Base-by-base conservation (phyloP, 768 basidiomycete species). In the Pleurotus pulmonarius region DNA sequence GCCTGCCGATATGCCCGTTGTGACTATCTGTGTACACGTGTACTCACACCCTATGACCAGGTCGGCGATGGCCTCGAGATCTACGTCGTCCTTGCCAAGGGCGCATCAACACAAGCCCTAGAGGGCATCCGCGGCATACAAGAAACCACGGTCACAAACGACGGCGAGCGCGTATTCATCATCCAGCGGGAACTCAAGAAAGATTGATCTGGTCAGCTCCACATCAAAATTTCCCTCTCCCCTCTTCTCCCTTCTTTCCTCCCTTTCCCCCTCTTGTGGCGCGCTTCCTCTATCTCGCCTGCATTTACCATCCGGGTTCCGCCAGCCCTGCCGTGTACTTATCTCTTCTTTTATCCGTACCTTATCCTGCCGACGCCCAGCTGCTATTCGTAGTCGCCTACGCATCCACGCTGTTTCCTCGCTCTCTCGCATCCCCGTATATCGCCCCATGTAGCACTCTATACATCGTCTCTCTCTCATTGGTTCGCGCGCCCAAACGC, bases 31-130 rank as follows among this genome's bases (percentile, higher is more conserved):
- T 34, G 29, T 9, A 34, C 29, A 34, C 29, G 9, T 34, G 29
- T 1, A 34, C 29, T 34, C 9, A 34, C 29, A 29, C 29, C 3
- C 29, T 56, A 47, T 39, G 20, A 37, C 41, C 41, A 92, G 90
- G 95, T 99, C 60, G 96, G 96, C 44, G 96, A 98, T 69, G 93
- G 92, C 3, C 81, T 98, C 37, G 94, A 98, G 68, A 90, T 96
- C 60, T 96, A 88, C 65, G 80, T 98, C 56, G 87, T 92, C 45
- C 78, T 95, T 44, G 83, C 90, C 34, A 83, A 80, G 65, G 88
- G 80, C 41, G 83, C 85, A 26, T 75, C 77, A 29, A 63, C 83
- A 53, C 82, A 86, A 59, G 84, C 80, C 2, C 67, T 90, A 55
- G 82, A 82, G 61, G 74, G 68, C 44, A 59, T 86, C 26, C 73